A percentile compares a stretch with the other conserved stretches of the same genome.
Conservation (phyloP, 1,284 basidiomycete species). For the Afroboletus lepidellus region DNA sequence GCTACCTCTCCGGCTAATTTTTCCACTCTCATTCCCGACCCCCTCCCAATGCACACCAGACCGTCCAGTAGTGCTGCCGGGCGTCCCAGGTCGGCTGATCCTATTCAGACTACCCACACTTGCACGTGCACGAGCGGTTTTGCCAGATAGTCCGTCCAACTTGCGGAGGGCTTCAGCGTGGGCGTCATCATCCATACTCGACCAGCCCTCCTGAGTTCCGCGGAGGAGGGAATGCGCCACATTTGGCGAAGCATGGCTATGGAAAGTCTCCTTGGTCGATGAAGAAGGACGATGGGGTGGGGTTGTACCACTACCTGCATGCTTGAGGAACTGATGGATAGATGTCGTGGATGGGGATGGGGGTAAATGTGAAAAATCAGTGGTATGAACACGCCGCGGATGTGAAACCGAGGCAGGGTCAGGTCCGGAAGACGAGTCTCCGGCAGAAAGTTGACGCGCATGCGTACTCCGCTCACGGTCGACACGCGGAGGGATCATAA, state of each 20-base stretch:
- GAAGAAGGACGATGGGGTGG: slow-evolving; percentile 45
- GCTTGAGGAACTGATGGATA: slow-evolving; percentile 78
- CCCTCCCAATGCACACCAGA: slow-evolving; percentile 67
- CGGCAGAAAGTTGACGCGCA: slow-evolving; percentile 60
- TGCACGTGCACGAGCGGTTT: slow-evolving; percentile 63
- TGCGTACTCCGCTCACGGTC: slow-evolving; percentile 47
- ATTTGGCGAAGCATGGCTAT: slow-evolving; percentile 52
- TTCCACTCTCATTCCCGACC: slow-evolving; percentile 46
- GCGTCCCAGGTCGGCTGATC: slow-evolving; percentile 75
- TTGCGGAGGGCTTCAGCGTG: slow-evolving; percentile 92
- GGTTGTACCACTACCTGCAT: slow-evolving; percentile 48
- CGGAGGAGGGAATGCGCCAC: slow-evolving; percentile 79
- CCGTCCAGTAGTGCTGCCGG: slow-evolving; percentile 49
- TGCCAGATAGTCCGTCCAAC: slow-evolving; percentile 85
- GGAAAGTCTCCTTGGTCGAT: slow-evolving; percentile 42
- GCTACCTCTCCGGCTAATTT: slow-evolving; percentile 51
- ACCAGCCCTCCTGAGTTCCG: slow-evolving; percentile 83
- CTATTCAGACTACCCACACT: slow-evolving; percentile 66
- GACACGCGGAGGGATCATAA: slow-evolving; percentile 19
- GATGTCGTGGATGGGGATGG: slow-evolving; percentile 84
- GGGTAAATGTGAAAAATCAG: slow-evolving; percentile 87
- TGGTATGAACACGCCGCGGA: slow-evolving; percentile 57
- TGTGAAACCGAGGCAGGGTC: slow-evolving; percentile 42
- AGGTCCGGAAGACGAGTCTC: slow-evolving; percentile 63
- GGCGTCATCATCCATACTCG: slow-evolving; percentile 79